These are phyloP conservation scores for Sporisorium iseilematis-ciliati DNA, from an alignment of 1,284 basidiomycete genomes.

Conservation along the genomic window DNA sequence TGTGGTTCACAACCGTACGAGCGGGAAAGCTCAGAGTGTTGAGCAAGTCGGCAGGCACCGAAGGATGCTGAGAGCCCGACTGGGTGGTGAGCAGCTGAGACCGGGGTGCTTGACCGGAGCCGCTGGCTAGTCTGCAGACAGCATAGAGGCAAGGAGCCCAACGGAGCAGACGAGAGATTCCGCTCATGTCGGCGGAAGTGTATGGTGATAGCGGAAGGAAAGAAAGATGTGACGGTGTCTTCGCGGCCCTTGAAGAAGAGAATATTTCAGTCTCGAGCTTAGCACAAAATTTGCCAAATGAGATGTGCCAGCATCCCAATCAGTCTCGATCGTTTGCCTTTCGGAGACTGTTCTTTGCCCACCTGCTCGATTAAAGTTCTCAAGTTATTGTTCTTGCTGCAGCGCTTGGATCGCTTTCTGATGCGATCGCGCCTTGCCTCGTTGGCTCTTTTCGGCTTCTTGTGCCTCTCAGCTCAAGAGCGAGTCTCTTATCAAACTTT, in stretches of 20 bases:
- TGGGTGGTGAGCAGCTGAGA: conserved; percentile 21
- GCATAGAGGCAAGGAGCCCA: conserved; percentile 39
- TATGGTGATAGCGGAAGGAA: background rate
- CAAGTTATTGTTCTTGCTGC: background rate
- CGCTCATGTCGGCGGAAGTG: conserved; percentile 18
- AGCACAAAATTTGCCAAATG: background rate
- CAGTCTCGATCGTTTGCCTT: conserved; percentile 8
- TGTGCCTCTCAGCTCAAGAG: background rate
- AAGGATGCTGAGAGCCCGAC: background rate
- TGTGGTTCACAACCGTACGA: conserved; percentile 16
- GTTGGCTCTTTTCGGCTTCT: background rate
- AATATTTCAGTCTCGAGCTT: background rate
- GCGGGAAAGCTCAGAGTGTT: conserved; percentile 28
- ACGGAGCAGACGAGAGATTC: conserved; percentile 20
- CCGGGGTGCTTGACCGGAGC: conserved; percentile 8
- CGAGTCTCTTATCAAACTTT: too few species aligned
- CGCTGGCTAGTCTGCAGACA: conserved; percentile 16
- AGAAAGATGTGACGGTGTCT: background rate
- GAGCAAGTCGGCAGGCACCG: conserved; percentile 14
- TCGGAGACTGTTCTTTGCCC: background rate
- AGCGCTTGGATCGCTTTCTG: conserved; percentile 31
- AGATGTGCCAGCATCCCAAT: conserved; percentile 17
- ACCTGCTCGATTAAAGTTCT: background rate
- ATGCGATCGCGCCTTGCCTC: background rate
- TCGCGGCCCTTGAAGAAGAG: too few species aligned